These are phyloP conservation scores for Podila verticillata DNA, from an alignment of 192 early-diverging fungal genomes.

Conservation along the genomic window DNA sequence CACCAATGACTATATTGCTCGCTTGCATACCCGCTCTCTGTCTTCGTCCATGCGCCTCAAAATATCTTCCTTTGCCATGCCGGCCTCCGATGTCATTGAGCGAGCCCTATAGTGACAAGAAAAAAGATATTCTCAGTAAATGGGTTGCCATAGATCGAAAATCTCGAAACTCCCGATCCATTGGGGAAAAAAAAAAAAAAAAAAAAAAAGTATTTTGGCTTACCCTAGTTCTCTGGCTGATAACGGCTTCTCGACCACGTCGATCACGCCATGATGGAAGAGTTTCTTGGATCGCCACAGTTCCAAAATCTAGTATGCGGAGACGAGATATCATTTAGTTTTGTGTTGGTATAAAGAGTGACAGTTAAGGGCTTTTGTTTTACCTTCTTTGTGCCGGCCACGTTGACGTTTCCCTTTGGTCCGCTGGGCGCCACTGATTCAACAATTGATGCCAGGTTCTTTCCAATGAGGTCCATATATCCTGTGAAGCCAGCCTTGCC, in stretches of 20 bases:
- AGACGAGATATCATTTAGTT: constrained; percentile 8
- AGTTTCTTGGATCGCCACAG: constrained; percentile 21
- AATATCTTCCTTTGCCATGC: constrained; percentile 61
- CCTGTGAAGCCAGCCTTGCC: constrained; percentile 55
- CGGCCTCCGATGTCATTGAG: constrained; percentile 17
- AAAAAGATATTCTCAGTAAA: not conserved
- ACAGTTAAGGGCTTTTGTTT: not conserved
- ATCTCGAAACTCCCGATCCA: too few relatives aligned
- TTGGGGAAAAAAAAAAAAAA: too few relatives aligned
- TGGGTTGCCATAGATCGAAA: too few relatives aligned
- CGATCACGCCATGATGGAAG: constrained; percentile 29
- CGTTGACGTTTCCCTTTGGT: constrained; percentile 63
- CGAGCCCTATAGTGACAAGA: constrained; percentile 5
- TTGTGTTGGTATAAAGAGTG: not conserved
- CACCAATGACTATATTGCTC: too few relatives aligned
- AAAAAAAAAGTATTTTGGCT: not conserved
- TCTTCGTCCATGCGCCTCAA: constrained; percentile 68
- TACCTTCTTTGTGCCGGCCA: constrained; percentile 62
- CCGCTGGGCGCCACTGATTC: constrained; percentile 53
- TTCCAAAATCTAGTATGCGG: constrained; percentile 23
- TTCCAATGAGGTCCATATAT: constrained; percentile 60
- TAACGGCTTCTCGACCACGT: constrained; percentile 52
- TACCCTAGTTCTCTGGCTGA: constrained; percentile 52
- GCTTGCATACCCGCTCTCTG: constrained; percentile 60
- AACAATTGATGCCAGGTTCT: constrained; percentile 55